Evolutionary conservation across 345 rosid genomes (phyloP).

Genomic region (Erysimum cheiranthoides): DNA sequence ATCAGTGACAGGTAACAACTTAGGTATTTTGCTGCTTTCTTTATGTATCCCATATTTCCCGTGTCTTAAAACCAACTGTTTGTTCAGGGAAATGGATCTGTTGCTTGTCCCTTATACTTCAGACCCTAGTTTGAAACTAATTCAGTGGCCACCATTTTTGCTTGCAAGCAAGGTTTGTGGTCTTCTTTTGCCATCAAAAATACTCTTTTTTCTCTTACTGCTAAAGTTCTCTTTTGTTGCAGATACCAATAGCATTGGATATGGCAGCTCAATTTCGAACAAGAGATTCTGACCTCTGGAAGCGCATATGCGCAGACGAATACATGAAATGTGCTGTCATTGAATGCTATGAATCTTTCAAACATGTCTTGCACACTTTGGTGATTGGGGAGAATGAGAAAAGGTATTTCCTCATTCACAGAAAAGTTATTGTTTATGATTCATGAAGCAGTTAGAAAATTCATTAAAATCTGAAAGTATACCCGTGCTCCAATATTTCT

Average conservation of each 20-base stretch:
- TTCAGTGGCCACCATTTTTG: slow-evolving; percentile 99
- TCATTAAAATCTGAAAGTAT: background rate
- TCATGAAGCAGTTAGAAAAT: background rate
- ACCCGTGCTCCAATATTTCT: background rate
- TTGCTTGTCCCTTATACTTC: slow-evolving; percentile 89
- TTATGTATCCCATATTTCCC: slow-evolving; percentile 11
- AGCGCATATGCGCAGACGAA: slow-evolving; percentile 91
- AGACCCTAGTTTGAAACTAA: slow-evolving; percentile 88
- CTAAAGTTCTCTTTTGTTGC: slow-evolving; percentile 40
- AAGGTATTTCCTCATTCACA: slow-evolving; percentile 56
- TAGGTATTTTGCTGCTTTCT: slow-evolving; percentile 30
- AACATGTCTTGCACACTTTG: slow-evolving; percentile 74
- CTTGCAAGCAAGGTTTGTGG: slow-evolving; percentile 93
- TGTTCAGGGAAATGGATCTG: slow-evolving; percentile 96
- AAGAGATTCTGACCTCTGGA: slow-evolving; percentile 92
- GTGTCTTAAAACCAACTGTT: slow-evolving; percentile 39
- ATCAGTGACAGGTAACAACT: slow-evolving; percentile 87
- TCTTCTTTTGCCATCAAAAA: slow-evolving; percentile 24
- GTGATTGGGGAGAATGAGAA: slow-evolving; percentile 94
- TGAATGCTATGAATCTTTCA: slow-evolving; percentile 95
- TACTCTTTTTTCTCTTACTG: slow-evolving; percentile 16
- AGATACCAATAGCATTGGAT: slow-evolving; percentile 95
- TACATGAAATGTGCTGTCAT: slow-evolving; percentile 98
- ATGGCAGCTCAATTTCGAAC: slow-evolving; percentile 90
- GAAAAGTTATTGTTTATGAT: slow-evolving; percentile 19